Evolutionary conservation across 306 rosid genomes (phyloP).

Genomic region (Fragaria nilgerrensis): DNA sequence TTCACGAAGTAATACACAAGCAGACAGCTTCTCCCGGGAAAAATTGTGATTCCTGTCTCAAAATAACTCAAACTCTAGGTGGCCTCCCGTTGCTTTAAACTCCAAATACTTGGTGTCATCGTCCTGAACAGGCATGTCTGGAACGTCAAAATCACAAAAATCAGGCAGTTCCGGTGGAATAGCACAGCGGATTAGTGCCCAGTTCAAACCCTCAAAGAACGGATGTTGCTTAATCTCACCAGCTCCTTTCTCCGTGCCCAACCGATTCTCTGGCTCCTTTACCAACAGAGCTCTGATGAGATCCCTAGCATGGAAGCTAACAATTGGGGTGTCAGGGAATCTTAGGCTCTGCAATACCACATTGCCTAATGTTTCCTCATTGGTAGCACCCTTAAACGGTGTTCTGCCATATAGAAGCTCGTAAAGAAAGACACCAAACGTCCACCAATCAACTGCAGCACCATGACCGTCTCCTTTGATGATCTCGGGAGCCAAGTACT

Average conservation of each 20-base stretch:
- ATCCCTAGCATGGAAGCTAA: constrained; percentile 73
- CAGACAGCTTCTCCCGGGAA: constrained; percentile 34
- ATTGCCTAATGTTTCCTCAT: constrained; percentile 77
- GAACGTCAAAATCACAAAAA: constrained; percentile 50
- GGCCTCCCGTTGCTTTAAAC: constrained; percentile 60
- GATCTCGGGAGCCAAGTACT: constrained; percentile 90
- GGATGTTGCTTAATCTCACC: constrained; percentile 91
- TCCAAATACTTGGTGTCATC: constrained; percentile 46
- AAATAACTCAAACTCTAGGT: constrained; percentile 83
- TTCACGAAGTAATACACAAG: constrained; percentile 25
- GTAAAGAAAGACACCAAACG: constrained; percentile 82
- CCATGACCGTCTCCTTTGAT: constrained; percentile 93
- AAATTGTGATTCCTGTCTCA: constrained; percentile 19
- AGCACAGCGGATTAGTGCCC: constrained; percentile 85
- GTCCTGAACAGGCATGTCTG: constrained; percentile 45
- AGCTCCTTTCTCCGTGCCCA: constrained; percentile 80
- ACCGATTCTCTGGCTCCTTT: constrained; percentile 77
- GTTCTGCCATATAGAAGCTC: constrained; percentile 80
- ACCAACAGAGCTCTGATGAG: constrained; percentile 73
- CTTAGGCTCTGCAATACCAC: constrained; percentile 66
- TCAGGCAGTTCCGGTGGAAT: constrained; percentile 80
- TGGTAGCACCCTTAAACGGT: constrained; percentile 71
- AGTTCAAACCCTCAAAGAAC: constrained; percentile 80
- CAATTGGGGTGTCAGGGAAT: constrained; percentile 69
- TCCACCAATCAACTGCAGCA: constrained; percentile 98